Evolutionary conservation across 805 yeast species (phyloP), one percentile per base, ranked within the genome.

Genomic region (Teunomyces pallodes): DNA sequence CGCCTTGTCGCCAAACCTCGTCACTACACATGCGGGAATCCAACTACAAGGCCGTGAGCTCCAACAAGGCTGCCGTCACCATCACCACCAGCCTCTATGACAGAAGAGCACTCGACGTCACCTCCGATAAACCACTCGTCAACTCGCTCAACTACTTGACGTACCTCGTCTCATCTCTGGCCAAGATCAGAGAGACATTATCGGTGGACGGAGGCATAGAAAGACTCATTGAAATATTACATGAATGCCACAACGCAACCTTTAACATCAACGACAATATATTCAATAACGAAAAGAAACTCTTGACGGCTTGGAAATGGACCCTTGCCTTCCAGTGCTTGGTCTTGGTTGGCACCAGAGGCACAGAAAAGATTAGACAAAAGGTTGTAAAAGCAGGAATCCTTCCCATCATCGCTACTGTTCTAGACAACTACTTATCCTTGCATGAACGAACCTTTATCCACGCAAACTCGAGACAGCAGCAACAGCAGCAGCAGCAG

Each of bases 291-390:
- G 78, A 74, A 48, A 66, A 61, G 52, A 74, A 70, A 50, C 77
- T 83, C 24, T 73, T 89, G 53, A 75, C 86, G n/a, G 91, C 96
- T 0, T 92, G 97, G 97, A 92, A 92, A 70, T 92, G 99, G 99
- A 88, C 96, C 5, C 71, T 92, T 46, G 88, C 97, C 0, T 83
- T 94, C 61, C 99, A 92, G 70, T 91, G 97, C 63, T 71, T 92
- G 47, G 96, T 92, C 1, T 77, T 90, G 47, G 83, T 92, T 14
- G 97, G 97, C 10, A 90, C 97, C 1, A 77, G 97, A 55, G 99
- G 99, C 20, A 83, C 95, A 1, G 97, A 91, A 65, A 71, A 75
- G 45, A 88, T 91, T 43, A 76, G 99, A 45, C 83, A 85, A 56
- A 83, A 90, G 58, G 87, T 94, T 6, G 97, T 90, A 8, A 84